phyloP scores from a whole-genome alignment of 352 stramenopile genomes.

The Globisporangium polare region DNA sequence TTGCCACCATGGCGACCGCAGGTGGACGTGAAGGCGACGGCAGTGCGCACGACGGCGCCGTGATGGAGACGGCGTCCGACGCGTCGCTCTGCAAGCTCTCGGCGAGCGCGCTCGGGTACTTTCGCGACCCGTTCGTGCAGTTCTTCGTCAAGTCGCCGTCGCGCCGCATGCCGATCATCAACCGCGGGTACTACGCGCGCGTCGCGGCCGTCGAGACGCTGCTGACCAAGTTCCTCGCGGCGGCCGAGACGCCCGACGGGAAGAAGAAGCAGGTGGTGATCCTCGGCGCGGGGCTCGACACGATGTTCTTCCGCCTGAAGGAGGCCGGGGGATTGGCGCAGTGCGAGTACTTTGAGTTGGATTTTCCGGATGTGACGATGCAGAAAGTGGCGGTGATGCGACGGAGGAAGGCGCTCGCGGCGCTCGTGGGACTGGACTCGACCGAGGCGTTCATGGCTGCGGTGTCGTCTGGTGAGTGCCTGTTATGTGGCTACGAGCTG shows the following conservation, averaged over 20 bases:
- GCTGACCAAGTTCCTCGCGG: conserved; percentile 57
- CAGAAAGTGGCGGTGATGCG: conserved; percentile 81
- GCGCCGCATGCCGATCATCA: conserved; percentile 87
- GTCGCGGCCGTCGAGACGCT: conserved; percentile 69
- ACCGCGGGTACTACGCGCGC: conserved; percentile 86
- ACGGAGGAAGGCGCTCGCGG: conserved; percentile 51
- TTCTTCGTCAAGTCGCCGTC: conserved; percentile 83
- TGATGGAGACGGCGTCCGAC: conserved; percentile 80
- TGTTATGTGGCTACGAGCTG: not conserved
- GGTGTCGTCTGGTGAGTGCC: conserved; percentile 33
- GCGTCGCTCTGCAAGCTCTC: conserved; percentile 86
- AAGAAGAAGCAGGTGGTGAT: conserved; percentile 75
- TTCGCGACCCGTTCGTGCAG: conserved; percentile 65
- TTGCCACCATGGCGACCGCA: not conserved
- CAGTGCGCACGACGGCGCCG: conserved; percentile 51
- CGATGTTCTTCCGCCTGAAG: conserved; percentile 81
- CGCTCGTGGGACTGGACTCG: conserved; percentile 35
- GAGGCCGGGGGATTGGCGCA: conserved; percentile 24
- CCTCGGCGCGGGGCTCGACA: conserved; percentile 76
- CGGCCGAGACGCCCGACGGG: not conserved
- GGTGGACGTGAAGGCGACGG: not conserved
- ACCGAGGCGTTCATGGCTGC: conserved; percentile 46
- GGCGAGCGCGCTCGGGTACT: conserved; percentile 74
- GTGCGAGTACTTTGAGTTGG: conserved; percentile 83
- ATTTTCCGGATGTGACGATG: conserved; percentile 77